Conservation (phyloP, 306 rosid genomes). For the Prinsepia uniflora region DNA sequence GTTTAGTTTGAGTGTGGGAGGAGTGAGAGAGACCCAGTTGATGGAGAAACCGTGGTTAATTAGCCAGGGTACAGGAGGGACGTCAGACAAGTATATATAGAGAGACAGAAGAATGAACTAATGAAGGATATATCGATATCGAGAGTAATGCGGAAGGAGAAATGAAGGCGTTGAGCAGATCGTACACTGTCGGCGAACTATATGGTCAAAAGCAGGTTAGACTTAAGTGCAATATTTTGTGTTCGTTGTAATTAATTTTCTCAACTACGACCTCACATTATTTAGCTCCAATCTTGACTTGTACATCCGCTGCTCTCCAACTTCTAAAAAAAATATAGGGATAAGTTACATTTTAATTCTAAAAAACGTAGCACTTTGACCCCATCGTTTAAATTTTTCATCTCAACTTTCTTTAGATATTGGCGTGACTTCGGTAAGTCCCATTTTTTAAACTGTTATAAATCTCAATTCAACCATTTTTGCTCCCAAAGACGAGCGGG, state of each 20-base stretch:
- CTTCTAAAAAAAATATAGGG: too few relatives aligned
- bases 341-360: too few relatives aligned
- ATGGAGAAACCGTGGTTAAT: conserved; percentile 25
- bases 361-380: too few relatives aligned
- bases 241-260: neutral
- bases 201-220: neutral
- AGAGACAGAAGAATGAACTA: neutral
- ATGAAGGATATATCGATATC: neutral
- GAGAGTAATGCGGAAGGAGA: too few relatives aligned
- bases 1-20: neutral
- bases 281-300: neutral
- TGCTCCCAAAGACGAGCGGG: too few relatives aligned
- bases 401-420: too few relatives aligned
- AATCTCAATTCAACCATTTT: too few relatives aligned
- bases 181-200: neutral
- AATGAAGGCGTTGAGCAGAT: too few relatives aligned
- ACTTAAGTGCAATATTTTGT: too few relatives aligned
- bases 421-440: too few relatives aligned
- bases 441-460: too few relatives aligned
- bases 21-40: neutral
- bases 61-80: conserved; percentile 6
- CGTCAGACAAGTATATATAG: neutral
- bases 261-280: neutral
- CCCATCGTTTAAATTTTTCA: too few relatives aligned
- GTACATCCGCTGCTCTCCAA: neutral